Percentiles rank a stretch among this genome's conserved stretches.
Conservation (phyloP, 2,329 filamentous ascomycete species). For the Meredithiella fracta region DNA sequence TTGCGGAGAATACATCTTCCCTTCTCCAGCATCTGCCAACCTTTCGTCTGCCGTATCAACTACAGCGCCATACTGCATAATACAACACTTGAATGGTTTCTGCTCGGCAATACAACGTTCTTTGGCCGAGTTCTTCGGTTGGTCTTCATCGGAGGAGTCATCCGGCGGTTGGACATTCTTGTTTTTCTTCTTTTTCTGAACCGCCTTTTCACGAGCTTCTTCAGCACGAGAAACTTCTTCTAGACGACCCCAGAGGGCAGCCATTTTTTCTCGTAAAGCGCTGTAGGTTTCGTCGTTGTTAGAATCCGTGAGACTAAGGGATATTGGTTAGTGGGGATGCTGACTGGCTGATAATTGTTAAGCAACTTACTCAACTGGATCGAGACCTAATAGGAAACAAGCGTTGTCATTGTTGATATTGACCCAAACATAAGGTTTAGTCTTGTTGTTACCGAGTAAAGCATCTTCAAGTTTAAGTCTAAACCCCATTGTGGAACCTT, state of each 20-base stretch:
- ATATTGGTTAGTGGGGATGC: conserved; percentile 1
- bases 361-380: conserved; percentile 28
- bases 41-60: conserved; percentile 24
- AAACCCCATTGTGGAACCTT: conserved; percentile 70
- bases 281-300: conserved; percentile 31
- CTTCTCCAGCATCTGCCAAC: conserved; percentile 30
- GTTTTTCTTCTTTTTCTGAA: conserved; percentile 18
- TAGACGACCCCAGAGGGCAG: conserved; percentile 70
- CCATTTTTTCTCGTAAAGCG: conserved; percentile 51
- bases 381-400: conserved; percentile 31
- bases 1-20: conserved; percentile 40
- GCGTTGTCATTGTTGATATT: conserved; percentile 44
- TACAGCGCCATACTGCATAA: conserved; percentile 52
- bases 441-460: not conserved
- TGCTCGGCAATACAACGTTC: not conserved
- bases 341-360: too few species aligned
- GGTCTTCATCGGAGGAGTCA: not conserved
- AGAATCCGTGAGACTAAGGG: conserved; percentile 36
- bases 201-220: conserved; percentile 9
- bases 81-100: conserved; percentile 50
- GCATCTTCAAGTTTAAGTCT: conserved; percentile 62
- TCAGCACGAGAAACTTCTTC: conserved; percentile 45
- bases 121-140: not conserved
- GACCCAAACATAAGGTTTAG: conserved; percentile 33
- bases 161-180: not conserved